Percentiles rank a stretch among this genome's conserved stretches.
These are phyloP conservation scores for Ceratocystis harringtonii DNA, from an alignment of 2,329 filamentous ascomycete species.

Conservation along the genomic window DNA sequence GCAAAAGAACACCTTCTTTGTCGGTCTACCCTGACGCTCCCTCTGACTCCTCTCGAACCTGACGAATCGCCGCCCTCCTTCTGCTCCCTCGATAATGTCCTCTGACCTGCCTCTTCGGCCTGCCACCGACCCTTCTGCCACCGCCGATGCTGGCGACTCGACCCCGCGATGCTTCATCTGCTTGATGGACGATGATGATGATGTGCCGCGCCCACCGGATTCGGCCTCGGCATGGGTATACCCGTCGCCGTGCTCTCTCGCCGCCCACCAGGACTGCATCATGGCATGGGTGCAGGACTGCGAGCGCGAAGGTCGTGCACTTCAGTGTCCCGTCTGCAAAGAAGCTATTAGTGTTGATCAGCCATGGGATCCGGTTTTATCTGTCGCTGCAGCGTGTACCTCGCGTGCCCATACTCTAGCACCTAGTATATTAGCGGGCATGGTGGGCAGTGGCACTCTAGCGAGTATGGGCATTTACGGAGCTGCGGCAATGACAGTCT, in stretches of 20 bases:
- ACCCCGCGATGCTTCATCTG: conserved; percentile 45
- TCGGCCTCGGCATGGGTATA: conserved; percentile 55
- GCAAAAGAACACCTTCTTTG: too few relatives aligned
- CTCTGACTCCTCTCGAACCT: not conserved
- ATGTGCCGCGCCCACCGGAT: conserved; percentile 19
- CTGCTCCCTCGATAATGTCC: not conserved
- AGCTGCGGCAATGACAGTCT: conserved; percentile 33
- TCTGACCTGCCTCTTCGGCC: not conserved
- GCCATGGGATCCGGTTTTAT: conserved; percentile 57
- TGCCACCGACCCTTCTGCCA: conserved; percentile 3
- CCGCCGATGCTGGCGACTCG: conserved; percentile 1
- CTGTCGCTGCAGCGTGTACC: conserved; percentile 45
- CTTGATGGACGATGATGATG: conserved; percentile 40
- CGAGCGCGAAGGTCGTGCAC: conserved; percentile 50
- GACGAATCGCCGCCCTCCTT: not conserved
- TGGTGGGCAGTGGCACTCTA: conserved; percentile 32
- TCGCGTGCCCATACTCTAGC: conserved; percentile 37
- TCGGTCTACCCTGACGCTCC: not conserved
- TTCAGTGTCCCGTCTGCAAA: conserved; percentile 84
- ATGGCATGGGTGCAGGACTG: conserved; percentile 88
- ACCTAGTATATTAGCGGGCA: conserved; percentile 44
- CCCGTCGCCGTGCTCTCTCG: conserved; percentile 79
- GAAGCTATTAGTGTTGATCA: conserved; percentile 61
- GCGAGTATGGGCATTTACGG: conserved; percentile 41
- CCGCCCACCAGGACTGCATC: conserved; percentile 79